Conservation (phyloP, 106 monocot species). For the Hemerocallis citrina region DNA sequence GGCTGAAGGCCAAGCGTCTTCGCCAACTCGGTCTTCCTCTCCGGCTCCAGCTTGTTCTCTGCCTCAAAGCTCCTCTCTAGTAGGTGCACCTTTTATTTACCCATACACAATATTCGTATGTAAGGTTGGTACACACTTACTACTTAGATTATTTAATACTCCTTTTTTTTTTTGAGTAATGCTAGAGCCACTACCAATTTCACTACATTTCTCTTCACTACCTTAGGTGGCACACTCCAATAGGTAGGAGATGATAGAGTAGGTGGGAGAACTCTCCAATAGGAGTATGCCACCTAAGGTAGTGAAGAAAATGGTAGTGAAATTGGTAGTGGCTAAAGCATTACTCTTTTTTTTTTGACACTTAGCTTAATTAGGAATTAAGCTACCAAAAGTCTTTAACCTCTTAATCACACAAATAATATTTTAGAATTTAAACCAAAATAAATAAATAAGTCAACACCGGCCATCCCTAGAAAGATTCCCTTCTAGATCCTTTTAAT, state of each 20-base stretch:
- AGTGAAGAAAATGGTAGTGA: no score
- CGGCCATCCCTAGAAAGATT: not conserved
- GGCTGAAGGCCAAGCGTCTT: conserved; percentile 72
- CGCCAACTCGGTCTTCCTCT: conserved; percentile 77
- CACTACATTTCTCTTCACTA: no score
- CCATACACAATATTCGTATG: not conserved
- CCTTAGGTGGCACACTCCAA: no score
- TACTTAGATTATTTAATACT: no score
- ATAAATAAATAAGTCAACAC: conserved; percentile 5
- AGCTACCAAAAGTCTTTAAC: not conserved
- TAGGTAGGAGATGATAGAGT: no score
- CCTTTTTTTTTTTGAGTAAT: no score
- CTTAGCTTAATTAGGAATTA: not conserved
- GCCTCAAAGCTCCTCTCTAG: conserved; percentile 72
- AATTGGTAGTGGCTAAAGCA: no score
- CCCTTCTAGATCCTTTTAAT: not conserved
- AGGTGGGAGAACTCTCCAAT: no score
- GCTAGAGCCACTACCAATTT: no score
- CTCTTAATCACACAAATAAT: not conserved
- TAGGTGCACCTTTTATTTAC: conserved; percentile 51
- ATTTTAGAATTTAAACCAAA: not conserved
- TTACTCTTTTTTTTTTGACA: no score
- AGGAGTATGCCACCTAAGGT: no score
- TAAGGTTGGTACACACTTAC: no score
- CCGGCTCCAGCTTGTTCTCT: conserved; percentile 93